Base-by-base conservation (phyloP, 257 asterid genomes). In the Solanum megistacrolobum region DNA sequence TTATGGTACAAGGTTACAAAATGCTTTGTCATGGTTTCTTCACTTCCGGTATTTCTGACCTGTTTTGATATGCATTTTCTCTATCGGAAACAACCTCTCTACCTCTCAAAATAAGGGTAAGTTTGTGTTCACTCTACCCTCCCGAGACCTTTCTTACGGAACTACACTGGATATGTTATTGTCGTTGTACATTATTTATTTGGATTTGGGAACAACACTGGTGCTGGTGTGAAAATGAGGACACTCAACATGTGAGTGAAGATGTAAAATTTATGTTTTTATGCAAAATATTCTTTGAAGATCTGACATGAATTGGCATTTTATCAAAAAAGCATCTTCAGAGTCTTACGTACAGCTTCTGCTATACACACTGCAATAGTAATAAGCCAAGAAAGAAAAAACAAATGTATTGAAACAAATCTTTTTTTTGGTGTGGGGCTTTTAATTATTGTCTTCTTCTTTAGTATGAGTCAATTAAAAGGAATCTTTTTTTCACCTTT, bases 301-400 rank as follows among this genome's bases (percentile, higher is more conserved):
- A 46, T 46, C 85, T 81, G 85, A 82, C 85, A 82, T 48, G 85
- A 81, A 81, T 48, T 81, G 85, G 41, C 68, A 81, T 81, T 73
- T 65, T 73, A 73, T 79, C 60, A 43, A 86, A 31, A 73, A 48
- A 27, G 88, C 84, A 86, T 86, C 88, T 86, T 46, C 83, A 79
- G 66, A 76, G 13, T 52, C 62, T 52, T 32, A 18, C 25, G 6
- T 43, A 7, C 84, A 41, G 36, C 65, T 48, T 29, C 85, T 82
- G 85, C 85, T 82, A 82, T 9, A 81, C 39, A 14, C 5, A 55
- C 25, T 82, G 85, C 69, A 82, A 9, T 14, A 8, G 31, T 48
- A 74, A 27, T 74, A 27, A 48, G 69, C 41, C 85, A 82, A 48
- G 69, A 82, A 82, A 48, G 43, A 46, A 82, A 81, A 82, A 46